Evolutionary conservation across 208 protist genomes (phyloP).

Genomic region (Acanthamoeba royreba): DNA sequence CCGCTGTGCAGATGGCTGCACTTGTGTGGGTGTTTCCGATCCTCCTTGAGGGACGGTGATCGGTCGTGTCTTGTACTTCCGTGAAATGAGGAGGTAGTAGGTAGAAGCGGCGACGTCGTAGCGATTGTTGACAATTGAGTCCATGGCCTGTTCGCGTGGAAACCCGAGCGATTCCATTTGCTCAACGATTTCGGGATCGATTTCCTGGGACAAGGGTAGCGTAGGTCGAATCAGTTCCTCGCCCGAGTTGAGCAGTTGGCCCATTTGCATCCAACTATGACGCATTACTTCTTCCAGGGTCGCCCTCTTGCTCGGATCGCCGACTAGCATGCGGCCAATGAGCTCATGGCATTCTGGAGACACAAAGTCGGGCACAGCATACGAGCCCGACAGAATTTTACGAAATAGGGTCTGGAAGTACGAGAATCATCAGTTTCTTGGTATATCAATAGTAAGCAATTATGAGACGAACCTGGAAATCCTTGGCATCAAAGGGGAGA

Average conservation of each 20-base stretch:
- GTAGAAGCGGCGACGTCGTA: conserved; percentile 26
- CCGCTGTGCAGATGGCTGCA: neutral
- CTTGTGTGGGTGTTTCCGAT: neutral
- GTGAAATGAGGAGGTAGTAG: neutral
- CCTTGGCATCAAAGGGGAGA: conserved; percentile 96
- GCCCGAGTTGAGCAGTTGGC: neutral
- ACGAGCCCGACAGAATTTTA: neutral
- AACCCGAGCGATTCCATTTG: conserved; percentile 11
- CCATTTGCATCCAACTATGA: conserved; percentile 86
- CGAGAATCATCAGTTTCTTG: conserved; percentile 72
- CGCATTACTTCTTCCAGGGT: conserved; percentile 85
- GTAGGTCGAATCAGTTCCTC: neutral
- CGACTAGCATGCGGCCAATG: conserved; percentile 78
- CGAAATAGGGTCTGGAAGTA: neutral
- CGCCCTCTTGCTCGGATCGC: conserved; percentile 83
- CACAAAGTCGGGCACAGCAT: neutral
- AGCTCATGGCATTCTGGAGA: neutral
- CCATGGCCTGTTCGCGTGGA: neutral
- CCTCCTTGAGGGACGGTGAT: neutral
- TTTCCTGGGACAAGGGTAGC: neutral
- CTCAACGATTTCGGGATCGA: neutral
- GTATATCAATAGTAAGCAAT: neutral
- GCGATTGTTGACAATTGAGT: conserved; percentile 7
- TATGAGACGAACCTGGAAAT: conserved; percentile 82
- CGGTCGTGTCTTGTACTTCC: neutral